Percentiles rank a stretch among this genome's conserved stretches.
These are phyloP conservation scores for Camellia oleifera DNA, from an alignment of 179 eudicot species.

Conservation along the genomic window DNA sequence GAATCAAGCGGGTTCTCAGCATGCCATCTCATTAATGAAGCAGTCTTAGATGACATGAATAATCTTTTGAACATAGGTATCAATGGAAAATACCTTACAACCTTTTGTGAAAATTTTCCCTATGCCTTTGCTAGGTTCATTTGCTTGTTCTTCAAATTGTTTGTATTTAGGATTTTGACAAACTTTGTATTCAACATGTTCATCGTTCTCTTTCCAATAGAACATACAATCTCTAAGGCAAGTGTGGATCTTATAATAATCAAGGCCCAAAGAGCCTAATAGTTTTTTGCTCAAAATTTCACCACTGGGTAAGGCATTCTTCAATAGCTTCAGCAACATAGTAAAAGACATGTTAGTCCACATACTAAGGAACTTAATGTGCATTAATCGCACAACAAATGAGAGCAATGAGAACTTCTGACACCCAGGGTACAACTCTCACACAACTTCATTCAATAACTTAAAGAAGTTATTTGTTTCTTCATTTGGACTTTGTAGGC, in stretches of 20 bases:
- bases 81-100: not conserved
- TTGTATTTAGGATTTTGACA: not conserved
- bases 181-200: not conserved
- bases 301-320: not conserved
- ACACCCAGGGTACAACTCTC: no score
- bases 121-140: no score
- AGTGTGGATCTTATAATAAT: not conserved
- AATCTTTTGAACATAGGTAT: constrained; percentile 5
- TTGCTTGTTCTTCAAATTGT: not conserved
- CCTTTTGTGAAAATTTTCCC: not conserved
- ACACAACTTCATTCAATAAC: no score
- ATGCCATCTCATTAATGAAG: constrained; percentile 8
- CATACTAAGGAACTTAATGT: no score
- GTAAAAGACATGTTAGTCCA: no score
- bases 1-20: not conserved
- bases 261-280: not conserved
- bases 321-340: no score
- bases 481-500: no score
- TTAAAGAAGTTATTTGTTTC: no score
- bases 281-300: not conserved
- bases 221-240: constrained; percentile 6
- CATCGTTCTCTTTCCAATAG: not conserved
- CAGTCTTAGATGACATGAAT: not conserved
- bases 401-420: no score
- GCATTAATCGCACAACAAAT: no score